These are phyloP conservation scores for Rhododendron ovatum DNA, from an alignment of 148 eudicot genomes.

Conservation along the genomic window DNA sequence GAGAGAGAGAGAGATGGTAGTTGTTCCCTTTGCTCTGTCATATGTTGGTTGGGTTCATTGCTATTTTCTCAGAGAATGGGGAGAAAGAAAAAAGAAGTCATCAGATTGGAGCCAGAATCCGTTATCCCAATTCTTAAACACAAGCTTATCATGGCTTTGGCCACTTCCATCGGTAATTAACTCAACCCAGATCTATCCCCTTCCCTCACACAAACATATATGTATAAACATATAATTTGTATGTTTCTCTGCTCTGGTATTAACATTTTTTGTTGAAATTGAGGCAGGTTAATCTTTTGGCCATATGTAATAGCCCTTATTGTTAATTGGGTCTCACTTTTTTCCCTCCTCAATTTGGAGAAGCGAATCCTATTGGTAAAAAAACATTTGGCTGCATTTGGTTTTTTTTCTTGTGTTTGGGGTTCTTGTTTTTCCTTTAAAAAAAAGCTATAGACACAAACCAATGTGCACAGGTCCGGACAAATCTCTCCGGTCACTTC, in stretches of 20 bases:
- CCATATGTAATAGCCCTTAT: background rate
- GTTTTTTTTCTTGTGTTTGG: background rate
- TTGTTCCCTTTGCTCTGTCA: background rate
- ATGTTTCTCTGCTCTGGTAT: background rate
- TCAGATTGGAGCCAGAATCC: constrained; percentile 69
- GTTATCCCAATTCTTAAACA: constrained; percentile 77
- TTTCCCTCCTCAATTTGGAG: background rate
- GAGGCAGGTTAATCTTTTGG: background rate
- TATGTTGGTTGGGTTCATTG: background rate
- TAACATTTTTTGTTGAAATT: background rate
- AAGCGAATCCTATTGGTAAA: background rate
- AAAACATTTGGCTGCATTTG: background rate
- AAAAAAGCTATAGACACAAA: no score
- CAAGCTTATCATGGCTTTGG: constrained; percentile 54
- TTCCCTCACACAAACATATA: no score
- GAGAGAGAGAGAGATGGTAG: background rate
- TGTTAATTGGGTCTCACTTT: background rate
- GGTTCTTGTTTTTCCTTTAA: background rate
- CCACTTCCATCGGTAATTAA: constrained; percentile 59
- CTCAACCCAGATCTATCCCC: background rate
- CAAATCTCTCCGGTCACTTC: no score
- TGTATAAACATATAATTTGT: background rate
- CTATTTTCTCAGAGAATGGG: background rate
- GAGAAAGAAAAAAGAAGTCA: constrained; percentile 45
- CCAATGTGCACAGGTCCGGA: no score